Evolutionary conservation across 495 filamentous ascomycete species (phyloP).

Genomic region (Aspergillus sparsus): DNA sequence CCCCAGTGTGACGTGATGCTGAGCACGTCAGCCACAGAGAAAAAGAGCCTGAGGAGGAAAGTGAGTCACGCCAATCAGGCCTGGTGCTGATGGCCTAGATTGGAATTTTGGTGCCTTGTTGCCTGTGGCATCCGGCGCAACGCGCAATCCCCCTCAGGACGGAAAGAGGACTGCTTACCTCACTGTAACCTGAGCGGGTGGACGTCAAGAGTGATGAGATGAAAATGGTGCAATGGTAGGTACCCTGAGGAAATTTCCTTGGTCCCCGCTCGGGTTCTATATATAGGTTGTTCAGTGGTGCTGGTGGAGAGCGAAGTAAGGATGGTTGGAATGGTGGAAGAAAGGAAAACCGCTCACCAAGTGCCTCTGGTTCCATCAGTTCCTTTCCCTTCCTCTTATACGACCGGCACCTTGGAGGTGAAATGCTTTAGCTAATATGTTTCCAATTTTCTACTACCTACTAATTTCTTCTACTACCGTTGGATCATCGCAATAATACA

Average conservation of each 20-base stretch:
- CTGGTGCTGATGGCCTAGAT: constrained; percentile 14
- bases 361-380: constrained; percentile 12
- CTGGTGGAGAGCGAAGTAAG: constrained; percentile 16
- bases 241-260: constrained; percentile 10
- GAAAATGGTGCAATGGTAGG: constrained; percentile 4
- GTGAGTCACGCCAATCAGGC: constrained; percentile 20
- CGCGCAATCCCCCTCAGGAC: constrained; percentile 19
- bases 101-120: not conserved
- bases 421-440: not conserved
- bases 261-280: not conserved
- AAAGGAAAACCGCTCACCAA: not conserved
- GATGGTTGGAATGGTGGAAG: not conserved
- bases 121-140: constrained; percentile 16
- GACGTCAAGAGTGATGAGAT: constrained; percentile 5
- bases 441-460: not conserved
- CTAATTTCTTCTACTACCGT: not conserved
- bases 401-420: not conserved
- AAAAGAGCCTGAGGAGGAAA: constrained; percentile 1
- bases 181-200: constrained; percentile 14
- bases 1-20: constrained; percentile 11
- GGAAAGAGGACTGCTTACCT: constrained; percentile 22
- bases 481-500: constrained; percentile 6
- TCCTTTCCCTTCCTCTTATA: constrained; percentile 13
- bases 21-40: constrained; percentile 16
- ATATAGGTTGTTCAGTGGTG: constrained; percentile 6